Evolutionary conservation across 371 early-diverging fungal species (phyloP).

Genomic region (Mortierella sp.): DNA sequence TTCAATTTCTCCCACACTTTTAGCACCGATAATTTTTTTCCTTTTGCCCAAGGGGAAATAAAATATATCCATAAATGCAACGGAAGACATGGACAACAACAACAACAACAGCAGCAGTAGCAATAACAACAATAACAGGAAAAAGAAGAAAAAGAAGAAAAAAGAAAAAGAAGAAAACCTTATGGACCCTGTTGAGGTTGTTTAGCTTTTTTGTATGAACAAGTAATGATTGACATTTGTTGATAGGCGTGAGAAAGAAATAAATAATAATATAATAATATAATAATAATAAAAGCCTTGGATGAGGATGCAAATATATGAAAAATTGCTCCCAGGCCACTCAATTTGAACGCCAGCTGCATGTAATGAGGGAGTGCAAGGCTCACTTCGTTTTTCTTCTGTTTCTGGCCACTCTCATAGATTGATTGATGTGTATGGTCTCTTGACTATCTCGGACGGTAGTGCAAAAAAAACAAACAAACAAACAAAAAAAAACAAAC

Average conservation of each 20-base stretch:
- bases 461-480: conserved; percentile 13
- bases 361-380: not conserved
- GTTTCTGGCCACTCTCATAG: not conserved
- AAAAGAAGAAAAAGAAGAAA: not conserved
- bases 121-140: too few species aligned
- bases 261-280: not conserved
- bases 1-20: not conserved
- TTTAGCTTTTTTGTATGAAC: not conserved
- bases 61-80: not conserved
- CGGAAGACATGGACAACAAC: not conserved
- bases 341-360: not conserved
- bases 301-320: too few species aligned
- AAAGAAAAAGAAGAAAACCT: not conserved
- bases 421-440: not conserved
- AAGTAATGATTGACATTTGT: not conserved
- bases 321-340: not conserved
- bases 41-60: too few species aligned
- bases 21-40: too few species aligned
- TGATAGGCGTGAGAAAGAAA: not conserved
- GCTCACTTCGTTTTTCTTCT: not conserved
- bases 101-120: too few species aligned
- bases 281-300: not conserved
- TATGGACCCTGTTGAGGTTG: not conserved
- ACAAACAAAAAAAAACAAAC: conserved; percentile 14
- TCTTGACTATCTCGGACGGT: not conserved